Percentiles rank a stretch among this genome's conserved stretches.
These are phyloP conservation scores for Pulveroboletus frians DNA, from an alignment of 768 basidiomycete genomes.

Conservation along the genomic window DNA sequence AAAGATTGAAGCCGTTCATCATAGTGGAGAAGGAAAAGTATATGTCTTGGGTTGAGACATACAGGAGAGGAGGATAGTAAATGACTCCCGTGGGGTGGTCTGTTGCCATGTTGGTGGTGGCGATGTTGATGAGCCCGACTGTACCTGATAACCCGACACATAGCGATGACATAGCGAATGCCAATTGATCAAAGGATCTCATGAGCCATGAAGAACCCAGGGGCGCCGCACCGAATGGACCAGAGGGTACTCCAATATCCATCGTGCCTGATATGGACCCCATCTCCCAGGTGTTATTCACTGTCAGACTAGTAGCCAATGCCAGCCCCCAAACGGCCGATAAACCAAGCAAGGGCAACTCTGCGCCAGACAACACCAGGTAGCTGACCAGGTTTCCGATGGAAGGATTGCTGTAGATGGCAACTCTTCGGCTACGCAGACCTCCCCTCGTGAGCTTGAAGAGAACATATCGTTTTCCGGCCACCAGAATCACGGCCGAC, in stretches of 20 bases:
- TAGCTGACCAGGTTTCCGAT: conserved; percentile 9
- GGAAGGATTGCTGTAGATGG: conserved; percentile 9
- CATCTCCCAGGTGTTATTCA: conserved; percentile 6
- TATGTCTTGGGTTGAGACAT: background rate
- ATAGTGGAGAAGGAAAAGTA: background rate
- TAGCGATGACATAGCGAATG: background rate
- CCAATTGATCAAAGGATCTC: background rate
- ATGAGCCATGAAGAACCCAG: background rate
- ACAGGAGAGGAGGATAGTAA: conserved; percentile 13
- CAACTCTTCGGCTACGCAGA: conserved; percentile 10
- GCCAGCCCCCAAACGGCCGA: conserved; percentile 11
- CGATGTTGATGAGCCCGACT: conserved; percentile 10
- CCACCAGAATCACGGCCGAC: conserved; percentile 13
- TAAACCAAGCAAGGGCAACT: conserved; percentile 8
- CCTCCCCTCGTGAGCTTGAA: conserved; percentile 8
- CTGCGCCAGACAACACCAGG: conserved; percentile 3
- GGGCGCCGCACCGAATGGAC: background rate
- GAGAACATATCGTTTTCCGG: conserved; percentile 15
- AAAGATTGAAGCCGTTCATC: conserved; percentile 16
- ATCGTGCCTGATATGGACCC: fast-evolving
- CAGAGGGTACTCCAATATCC: background rate
- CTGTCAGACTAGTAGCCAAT: conserved; percentile 11
- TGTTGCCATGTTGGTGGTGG: background rate
- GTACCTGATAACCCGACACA: background rate
- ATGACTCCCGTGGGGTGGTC: background rate